Evolutionary conservation across 805 yeast species (phyloP).

Genomic region (Ogataea nitratoaversa): DNA sequence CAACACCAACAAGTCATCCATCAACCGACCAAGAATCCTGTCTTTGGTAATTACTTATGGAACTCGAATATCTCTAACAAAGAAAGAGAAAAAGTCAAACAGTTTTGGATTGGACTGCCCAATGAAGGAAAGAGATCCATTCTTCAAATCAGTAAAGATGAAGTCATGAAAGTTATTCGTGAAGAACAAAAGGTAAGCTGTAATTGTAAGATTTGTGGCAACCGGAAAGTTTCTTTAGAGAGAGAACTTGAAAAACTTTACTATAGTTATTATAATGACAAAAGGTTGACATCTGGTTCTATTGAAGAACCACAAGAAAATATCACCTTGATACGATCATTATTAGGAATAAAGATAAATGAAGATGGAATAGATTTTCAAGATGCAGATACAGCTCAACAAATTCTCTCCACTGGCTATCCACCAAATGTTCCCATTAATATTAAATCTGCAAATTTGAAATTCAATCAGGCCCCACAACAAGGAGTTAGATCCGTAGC

Average conservation of each 20-base stretch:
- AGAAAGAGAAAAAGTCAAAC: conserved; percentile 47
- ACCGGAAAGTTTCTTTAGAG: conserved; percentile 66
- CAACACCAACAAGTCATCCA: conserved; percentile 18
- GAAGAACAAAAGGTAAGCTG: conserved; percentile 58
- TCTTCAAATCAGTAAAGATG: conserved; percentile 62
- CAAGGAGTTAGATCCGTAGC: conserved; percentile 47
- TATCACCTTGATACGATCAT: conserved; percentile 21
- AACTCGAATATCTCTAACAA: conserved; percentile 37
- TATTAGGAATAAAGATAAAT: conserved; percentile 21
- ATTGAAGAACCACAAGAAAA: conserved; percentile 35
- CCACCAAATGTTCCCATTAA: too few relatives aligned
- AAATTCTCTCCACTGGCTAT: too few relatives aligned
- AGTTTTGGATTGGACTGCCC: conserved; percentile 64
- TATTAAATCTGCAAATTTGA: background rate
- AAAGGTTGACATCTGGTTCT: conserved; percentile 29
- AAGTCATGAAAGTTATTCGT: conserved; percentile 60
- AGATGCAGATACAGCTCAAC: too few relatives aligned
- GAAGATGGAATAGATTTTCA: too few relatives aligned
- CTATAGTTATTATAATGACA: conserved; percentile 56
- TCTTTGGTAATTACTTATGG: conserved; percentile 24
- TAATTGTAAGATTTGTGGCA: conserved; percentile 74
- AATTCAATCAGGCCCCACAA: background rate
- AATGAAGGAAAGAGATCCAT: conserved; percentile 58
- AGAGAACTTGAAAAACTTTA: conserved; percentile 72
- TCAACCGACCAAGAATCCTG: conserved; percentile 16